Evolutionary conservation across 805 yeast genomes (phyloP).

Genomic region (Wickerhamiella cacticola): DNA sequence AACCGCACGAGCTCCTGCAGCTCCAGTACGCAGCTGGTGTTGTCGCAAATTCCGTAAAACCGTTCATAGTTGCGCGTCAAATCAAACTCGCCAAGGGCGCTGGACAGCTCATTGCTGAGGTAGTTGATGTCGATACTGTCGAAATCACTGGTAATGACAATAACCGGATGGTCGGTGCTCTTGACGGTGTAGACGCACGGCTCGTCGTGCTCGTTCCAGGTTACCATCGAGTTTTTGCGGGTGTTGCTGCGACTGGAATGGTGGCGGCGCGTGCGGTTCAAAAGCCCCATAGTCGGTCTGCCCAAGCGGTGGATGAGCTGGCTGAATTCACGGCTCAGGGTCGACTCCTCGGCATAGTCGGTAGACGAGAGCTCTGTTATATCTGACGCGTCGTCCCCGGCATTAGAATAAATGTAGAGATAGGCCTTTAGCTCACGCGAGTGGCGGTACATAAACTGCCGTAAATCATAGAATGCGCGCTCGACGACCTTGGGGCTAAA

Average conservation of each 20-base stretch:
- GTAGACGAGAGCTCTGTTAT: too few relatives aligned
- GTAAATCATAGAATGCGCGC: background rate
- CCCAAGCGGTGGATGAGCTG: background rate
- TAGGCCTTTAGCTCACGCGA: constrained; percentile 1
- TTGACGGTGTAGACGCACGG: constrained; percentile 2
- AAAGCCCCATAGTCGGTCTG: background rate
- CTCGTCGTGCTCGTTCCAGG: background rate
- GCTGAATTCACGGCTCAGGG: background rate
- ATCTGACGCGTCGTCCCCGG: too few relatives aligned
- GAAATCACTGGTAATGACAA: background rate
- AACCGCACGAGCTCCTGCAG: background rate
- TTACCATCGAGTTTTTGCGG: background rate
- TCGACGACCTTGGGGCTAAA: background rate
- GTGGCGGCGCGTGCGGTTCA: background rate
- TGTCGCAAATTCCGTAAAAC: background rate
- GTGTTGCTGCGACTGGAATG: constrained; percentile 3
- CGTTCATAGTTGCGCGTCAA: background rate
- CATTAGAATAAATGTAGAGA: background rate
- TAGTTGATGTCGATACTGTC: background rate
- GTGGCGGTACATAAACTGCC: constrained; percentile 8
- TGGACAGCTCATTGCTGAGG: background rate
- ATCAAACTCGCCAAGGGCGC: background rate
- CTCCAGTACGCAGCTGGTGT: background rate
- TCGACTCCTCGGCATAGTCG: background rate
- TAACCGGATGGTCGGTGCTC: background rate